Conservation (phyloP, 306 rosid genomes). For the Pterocarpus santalinus region DNA sequence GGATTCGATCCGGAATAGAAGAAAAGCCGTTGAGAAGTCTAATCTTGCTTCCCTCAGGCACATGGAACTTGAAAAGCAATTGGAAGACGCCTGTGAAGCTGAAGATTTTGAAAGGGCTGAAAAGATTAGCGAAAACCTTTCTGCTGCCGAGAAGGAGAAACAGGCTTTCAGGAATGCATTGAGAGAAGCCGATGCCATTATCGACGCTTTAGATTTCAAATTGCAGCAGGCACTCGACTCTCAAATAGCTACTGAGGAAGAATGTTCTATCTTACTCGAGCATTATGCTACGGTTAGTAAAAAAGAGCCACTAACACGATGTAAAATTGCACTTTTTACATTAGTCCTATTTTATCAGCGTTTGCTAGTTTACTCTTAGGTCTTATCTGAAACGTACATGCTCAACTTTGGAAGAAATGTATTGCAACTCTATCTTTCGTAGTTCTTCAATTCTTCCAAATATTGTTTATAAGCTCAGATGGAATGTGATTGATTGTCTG, state of each 20-base stretch:
- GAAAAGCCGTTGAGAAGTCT: conserved; percentile 58
- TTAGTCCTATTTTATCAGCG: conserved; percentile 3
- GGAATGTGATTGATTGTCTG: conserved; percentile 8
- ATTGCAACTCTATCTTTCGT: background rate
- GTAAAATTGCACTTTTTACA: background rate
- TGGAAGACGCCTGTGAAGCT: conserved; percentile 83
- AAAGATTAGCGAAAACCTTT: conserved; percentile 69
- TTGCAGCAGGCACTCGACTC: conserved; percentile 67
- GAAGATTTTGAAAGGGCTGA: conserved; percentile 87
- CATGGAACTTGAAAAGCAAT: conserved; percentile 67
- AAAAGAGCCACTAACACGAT: background rate
- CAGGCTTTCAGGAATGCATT: conserved; percentile 52
- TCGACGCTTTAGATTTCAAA: conserved; percentile 63
- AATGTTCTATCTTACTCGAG: conserved; percentile 63
- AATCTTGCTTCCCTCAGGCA: conserved; percentile 54
- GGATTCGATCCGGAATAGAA: conserved; percentile 66
- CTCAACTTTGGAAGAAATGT: background rate
- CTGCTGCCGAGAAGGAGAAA: conserved; percentile 67
- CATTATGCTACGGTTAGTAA: conserved; percentile 64
- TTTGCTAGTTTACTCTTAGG: conserved; percentile 8
- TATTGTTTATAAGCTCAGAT: too few relatives aligned
- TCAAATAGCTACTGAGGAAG: conserved; percentile 72
- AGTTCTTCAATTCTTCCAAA: too few relatives aligned
- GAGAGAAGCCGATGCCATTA: conserved; percentile 63
- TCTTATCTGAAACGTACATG: background rate